These are phyloP conservation scores for Claviceps arundinis DNA, from an alignment of 2,329 filamentous ascomycete genomes.

Conservation along the genomic window DNA sequence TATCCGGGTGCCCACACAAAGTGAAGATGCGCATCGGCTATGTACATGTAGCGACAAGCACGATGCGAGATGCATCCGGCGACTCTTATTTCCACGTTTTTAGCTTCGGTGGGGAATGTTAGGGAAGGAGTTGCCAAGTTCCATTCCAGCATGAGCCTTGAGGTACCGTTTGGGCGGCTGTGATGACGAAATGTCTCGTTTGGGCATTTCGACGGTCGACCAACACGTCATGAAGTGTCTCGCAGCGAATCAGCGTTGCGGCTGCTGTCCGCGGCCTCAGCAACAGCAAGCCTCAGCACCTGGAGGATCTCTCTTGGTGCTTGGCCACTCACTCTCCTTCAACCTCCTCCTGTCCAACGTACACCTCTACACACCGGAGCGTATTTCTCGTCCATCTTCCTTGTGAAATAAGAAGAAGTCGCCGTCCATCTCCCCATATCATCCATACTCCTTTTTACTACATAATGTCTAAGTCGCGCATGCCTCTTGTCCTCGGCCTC, in stretches of 20 bases:
- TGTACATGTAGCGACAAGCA: background rate
- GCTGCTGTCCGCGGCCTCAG: background rate
- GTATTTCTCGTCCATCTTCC: no score
- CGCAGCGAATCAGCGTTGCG: background rate
- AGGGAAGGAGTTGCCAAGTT: background rate
- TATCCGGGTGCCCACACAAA: background rate
- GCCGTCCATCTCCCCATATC: background rate
- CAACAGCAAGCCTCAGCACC: background rate
- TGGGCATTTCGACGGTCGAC: background rate
- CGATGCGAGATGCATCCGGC: background rate
- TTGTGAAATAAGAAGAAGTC: background rate
- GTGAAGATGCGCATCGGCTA: background rate
- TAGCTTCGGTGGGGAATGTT: background rate
- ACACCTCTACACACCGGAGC: no score
- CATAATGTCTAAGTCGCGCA: slow-evolving; percentile 33
- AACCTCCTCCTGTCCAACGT: no score
- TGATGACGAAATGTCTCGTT: background rate
- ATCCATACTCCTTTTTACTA: slow-evolving; percentile 1
- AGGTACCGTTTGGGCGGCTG: background rate
- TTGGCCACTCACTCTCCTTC: no score
- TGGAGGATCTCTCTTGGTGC: no score
- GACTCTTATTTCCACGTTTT: background rate
- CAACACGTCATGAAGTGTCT: background rate
- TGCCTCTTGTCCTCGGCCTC: slow-evolving; percentile 42
- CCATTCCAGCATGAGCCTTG: background rate